Conservation (phyloP, 352 stramenopile species). For the Saprolegnia parasitica region DNA sequence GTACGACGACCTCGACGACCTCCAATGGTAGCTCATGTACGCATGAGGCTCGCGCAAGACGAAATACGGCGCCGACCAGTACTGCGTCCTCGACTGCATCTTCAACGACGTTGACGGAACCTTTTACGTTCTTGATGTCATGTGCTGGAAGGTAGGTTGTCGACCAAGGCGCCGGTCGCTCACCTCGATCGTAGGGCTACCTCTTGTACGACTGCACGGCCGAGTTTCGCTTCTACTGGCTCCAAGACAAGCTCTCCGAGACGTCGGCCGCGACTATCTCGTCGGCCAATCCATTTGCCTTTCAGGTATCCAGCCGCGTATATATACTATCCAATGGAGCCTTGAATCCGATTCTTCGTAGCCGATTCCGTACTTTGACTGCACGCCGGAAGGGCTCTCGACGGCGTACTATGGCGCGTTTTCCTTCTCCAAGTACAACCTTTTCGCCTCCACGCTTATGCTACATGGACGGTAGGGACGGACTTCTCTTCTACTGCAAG, state of each 20-base stretch:
- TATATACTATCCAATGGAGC: neutral
- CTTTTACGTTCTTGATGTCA: slow-evolving; percentile 91
- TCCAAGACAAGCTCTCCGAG: slow-evolving; percentile 87
- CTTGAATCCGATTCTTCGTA: too few species aligned
- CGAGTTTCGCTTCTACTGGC: slow-evolving; percentile 89
- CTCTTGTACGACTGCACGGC: slow-evolving; percentile 90
- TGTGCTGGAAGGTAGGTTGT: slow-evolving; percentile 88
- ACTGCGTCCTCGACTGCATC: slow-evolving; percentile 90
- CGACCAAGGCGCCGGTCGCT: neutral
- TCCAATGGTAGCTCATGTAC: neutral
- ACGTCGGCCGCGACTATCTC: slow-evolving; percentile 41
- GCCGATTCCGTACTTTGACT: slow-evolving; percentile 83
- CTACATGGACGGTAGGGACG: slow-evolving; percentile 55
- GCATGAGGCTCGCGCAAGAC: slow-evolving; percentile 62
- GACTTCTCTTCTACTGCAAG: slow-evolving; percentile 88
- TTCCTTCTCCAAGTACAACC: slow-evolving; percentile 77
- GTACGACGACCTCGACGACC: slow-evolving; percentile 9
- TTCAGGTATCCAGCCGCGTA: slow-evolving; percentile 44
- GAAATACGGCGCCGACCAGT: slow-evolving; percentile 57
- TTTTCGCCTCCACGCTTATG: neutral
- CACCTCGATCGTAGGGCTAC: slow-evolving; percentile 49
- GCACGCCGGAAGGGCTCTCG: slow-evolving; percentile 64
- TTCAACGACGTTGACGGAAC: slow-evolving; percentile 85
- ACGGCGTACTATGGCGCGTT: slow-evolving; percentile 75
- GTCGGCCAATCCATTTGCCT: slow-evolving; percentile 65